A percentile compares a stretch with the other conserved stretches of the same genome.
These are phyloP conservation scores for Diophrys appendiculata DNA, from an alignment of 73 alveolate species.

Conservation along the genomic window DNA sequence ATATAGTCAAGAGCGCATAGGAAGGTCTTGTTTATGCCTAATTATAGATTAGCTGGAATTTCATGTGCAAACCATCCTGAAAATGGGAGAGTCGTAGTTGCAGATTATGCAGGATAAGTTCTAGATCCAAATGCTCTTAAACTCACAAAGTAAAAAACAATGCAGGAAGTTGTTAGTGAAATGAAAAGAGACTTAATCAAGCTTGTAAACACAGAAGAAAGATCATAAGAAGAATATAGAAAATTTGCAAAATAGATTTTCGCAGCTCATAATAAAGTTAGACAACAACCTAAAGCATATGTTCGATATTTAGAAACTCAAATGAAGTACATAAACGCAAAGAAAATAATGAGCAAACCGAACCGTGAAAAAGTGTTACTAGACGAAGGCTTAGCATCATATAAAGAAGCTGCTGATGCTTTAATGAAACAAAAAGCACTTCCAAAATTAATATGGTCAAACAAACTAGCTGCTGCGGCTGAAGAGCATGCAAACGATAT, in stretches of 20 bases:
- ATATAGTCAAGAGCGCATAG: slow-evolving; percentile 79
- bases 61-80: slow-evolving; percentile 74
- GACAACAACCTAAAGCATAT: slow-evolving; percentile 49
- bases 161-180: neutral
- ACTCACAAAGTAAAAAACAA: neutral
- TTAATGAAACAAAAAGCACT: slow-evolving; percentile 67
- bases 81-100: slow-evolving; percentile 66
- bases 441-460: slow-evolving; percentile 63
- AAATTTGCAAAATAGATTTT: slow-evolving; percentile 44
- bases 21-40: slow-evolving; percentile 60
- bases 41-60: slow-evolving; percentile 62
- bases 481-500: slow-evolving; percentile 86
- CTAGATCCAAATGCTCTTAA: slow-evolving; percentile 4
- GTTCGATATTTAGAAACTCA: slow-evolving; percentile 30
- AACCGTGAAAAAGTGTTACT: slow-evolving; percentile 13
- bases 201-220: neutral
- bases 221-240: slow-evolving; percentile 29
- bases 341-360: slow-evolving; percentile 3
- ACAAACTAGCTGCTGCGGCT: slow-evolving; percentile 78
- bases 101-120: slow-evolving; percentile 70
- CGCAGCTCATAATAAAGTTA: slow-evolving; percentile 38
- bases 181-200: no score
- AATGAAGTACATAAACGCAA: slow-evolving; percentile 20
- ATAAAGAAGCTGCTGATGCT: slow-evolving; percentile 80
- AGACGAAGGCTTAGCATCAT: slow-evolving; percentile 75